Evolutionary conservation across 2,329 filamentous ascomycete genomes (phyloP).

Genomic region (Pseudogymnoascus sp.): DNA sequence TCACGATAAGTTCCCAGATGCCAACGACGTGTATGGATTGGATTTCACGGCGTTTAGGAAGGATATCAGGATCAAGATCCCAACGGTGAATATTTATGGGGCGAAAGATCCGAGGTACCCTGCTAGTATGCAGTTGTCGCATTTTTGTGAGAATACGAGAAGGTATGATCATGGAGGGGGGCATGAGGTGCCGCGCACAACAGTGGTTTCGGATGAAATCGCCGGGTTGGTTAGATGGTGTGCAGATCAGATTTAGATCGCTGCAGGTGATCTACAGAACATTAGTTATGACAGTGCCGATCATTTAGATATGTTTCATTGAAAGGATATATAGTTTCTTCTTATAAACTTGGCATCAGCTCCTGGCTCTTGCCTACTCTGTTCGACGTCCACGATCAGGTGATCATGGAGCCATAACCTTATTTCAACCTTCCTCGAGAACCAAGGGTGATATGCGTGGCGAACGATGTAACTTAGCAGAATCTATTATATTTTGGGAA

Average conservation of each 20-base stretch:
- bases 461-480: too few relatives aligned
- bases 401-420: not conserved
- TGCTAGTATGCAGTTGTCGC: constrained; percentile 30
- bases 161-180: constrained; percentile 34
- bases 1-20: not conserved
- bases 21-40: constrained; percentile 10
- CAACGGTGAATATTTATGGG: constrained; percentile 35
- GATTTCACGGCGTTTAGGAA: constrained; percentile 14
- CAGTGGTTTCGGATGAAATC: constrained; percentile 25
- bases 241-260: not conserved
- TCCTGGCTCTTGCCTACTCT: not conserved
- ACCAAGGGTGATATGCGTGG: not conserved
- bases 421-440: not conserved
- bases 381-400: not conserved
- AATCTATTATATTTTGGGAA: too few relatives aligned
- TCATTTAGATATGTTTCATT: not conserved
- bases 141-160: constrained; percentile 26
- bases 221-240: constrained; percentile 19
- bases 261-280: not conserved
- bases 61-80: constrained; percentile 27
- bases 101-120: constrained; percentile 32
- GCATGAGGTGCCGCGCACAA: constrained; percentile 34
- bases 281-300: not conserved
- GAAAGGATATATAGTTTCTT: not conserved
- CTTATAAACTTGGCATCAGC: not conserved